Base-by-base conservation (phyloP, 495 filamentous ascomycete species). In the Polyplosphaeria fusca region DNA sequence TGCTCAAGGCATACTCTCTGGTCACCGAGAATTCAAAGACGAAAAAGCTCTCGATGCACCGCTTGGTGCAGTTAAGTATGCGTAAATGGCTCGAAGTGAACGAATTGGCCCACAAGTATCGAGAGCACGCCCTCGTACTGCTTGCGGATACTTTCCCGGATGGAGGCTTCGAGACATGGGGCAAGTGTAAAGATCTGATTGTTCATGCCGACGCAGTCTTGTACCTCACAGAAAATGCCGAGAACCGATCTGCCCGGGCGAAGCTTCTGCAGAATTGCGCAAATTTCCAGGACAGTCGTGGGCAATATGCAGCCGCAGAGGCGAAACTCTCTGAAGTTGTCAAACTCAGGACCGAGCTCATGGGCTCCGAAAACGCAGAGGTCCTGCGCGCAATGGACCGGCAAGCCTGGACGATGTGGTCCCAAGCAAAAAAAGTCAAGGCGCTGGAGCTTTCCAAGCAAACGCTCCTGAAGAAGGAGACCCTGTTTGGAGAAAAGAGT, bases 51-150 rank as follows among this genome's bases (percentile, higher is more conserved):
- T 27, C 51, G 3, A 54, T 54, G 51, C 51, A 54, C 24, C 13
- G 51, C 18, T 27, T 54, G 4, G 51, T 54, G 20, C 51, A 54
- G 40, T 22, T 54, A 12, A 54, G 51, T 46, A 35, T 54, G 40
- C 51, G 51, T 11, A 54, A 54, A 23, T 54, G 51, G 51, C 51
- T 54, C 1, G 51, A 54, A 32, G 22, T 12, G 40, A 20, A 54
- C 3, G 22, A 37, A 5, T 5, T 32, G 26, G 51, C 12, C 9
- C 5, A 4, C 2, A 44, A 37, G 19, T 54, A 54, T 18, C 3
- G 13, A 18, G 40, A 54, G 26, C 40, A 54, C 14, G 39, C 51
- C 4, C 26, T 54, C 18, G 37, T 5, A 14, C 41, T 54, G 16
- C 9, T 54, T 18, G 30, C 39, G 2, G 40, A 54, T 5, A 45